Conservation (phyloP, 306 rosid species). For the Parietaria judaica region DNA sequence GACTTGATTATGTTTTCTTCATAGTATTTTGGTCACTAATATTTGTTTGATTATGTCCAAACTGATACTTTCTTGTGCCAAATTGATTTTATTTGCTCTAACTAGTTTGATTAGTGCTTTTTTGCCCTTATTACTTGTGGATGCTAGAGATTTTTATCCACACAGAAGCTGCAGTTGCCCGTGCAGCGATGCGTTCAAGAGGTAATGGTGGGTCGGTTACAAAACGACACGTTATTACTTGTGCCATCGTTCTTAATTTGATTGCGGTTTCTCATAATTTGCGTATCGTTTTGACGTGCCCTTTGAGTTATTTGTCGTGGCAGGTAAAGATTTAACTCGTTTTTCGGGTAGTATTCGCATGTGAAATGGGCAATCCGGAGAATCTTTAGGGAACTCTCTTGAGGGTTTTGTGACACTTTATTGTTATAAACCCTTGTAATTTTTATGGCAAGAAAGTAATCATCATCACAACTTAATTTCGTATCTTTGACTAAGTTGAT, state of each 20-base stretch:
- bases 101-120: slow-evolving; percentile 29
- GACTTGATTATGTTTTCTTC: slow-evolving; percentile 35
- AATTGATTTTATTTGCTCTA: slow-evolving; percentile 34
- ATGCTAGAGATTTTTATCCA: slow-evolving; percentile 12
- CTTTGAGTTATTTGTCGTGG: slow-evolving; percentile 8
- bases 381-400: too few species aligned
- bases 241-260: neutral
- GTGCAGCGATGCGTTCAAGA: neutral
- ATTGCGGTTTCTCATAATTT: neutral
- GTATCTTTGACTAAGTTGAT: too few species aligned
- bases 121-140: slow-evolving; percentile 21
- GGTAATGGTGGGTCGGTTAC: slow-evolving; percentile 1
- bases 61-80: slow-evolving; percentile 32
- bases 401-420: too few species aligned
- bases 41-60: slow-evolving; percentile 26
- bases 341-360: neutral
- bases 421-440: too few species aligned
- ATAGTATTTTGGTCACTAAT: slow-evolving; percentile 42
- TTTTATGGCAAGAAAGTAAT: too few species aligned
- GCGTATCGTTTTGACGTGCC: slow-evolving; percentile 7
- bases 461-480: too few species aligned
- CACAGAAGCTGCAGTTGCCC: slow-evolving; percentile 4
- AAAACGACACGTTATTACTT: neutral
- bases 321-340: slow-evolving; percentile 8
- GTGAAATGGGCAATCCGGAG: too few species aligned